These are phyloP conservation scores for Rachicladosporium sp. DNA, from an alignment of 2,329 filamentous ascomycete species.

Conservation along the genomic window DNA sequence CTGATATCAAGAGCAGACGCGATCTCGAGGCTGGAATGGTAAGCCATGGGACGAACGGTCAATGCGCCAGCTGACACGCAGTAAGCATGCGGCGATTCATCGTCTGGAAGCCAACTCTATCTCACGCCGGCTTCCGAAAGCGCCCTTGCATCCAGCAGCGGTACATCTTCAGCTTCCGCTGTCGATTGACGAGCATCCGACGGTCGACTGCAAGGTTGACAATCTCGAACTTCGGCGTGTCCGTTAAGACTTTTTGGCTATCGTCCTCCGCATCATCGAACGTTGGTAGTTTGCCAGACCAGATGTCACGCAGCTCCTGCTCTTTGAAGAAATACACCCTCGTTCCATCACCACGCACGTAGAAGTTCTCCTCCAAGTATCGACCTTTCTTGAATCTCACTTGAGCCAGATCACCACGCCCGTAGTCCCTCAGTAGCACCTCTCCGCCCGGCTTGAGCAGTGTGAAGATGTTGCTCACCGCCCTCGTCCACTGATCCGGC, in stretches of 20 bases:
- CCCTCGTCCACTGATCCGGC: slow-evolving; percentile 71
- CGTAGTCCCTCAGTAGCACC: slow-evolving; percentile 93
- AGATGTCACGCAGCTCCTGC: slow-evolving; percentile 69
- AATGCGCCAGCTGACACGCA: too few relatives aligned
- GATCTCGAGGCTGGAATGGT: too few relatives aligned
- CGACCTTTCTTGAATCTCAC: slow-evolving; percentile 93
- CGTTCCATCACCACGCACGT: slow-evolving; percentile 88
- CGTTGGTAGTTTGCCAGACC: slow-evolving; percentile 40
- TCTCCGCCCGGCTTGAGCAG: slow-evolving; percentile 86
- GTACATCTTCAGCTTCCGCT: slow-evolving; percentile 92
- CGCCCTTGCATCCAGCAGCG: slow-evolving; percentile 87
- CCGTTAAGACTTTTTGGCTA: slow-evolving; percentile 5
- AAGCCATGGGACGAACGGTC: too few relatives aligned
- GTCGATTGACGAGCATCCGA: slow-evolving; percentile 82
- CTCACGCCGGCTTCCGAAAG: slow-evolving; percentile 49
- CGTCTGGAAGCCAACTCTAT: too few relatives aligned
- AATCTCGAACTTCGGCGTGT: slow-evolving; percentile 45
- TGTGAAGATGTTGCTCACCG: slow-evolving; percentile 67
- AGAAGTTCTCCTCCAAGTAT: slow-evolving; percentile 94
- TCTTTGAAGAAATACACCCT: slow-evolving; percentile 94
- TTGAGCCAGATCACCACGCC: slow-evolving; percentile 86
- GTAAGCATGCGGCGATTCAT: too few relatives aligned
- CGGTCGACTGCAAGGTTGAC: slow-evolving; percentile 73
- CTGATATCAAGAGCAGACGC: too few relatives aligned
- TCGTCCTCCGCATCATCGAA: slow-evolving; percentile 12